phyloP scores from a whole-genome alignment of 2,329 filamentous ascomycete species.

The Hymenoscyphus fraxineus region DNA sequence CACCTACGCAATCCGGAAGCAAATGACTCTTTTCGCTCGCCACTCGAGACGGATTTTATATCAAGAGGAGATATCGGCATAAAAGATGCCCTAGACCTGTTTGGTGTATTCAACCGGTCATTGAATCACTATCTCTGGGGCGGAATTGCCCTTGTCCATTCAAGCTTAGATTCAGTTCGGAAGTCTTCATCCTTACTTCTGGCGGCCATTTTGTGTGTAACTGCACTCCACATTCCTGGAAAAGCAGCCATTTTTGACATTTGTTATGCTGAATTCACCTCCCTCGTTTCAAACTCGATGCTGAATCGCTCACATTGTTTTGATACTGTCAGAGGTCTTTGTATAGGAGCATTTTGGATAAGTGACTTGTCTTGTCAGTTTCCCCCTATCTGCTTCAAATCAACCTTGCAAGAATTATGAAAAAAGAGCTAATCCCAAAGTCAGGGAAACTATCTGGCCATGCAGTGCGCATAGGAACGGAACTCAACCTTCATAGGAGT shows the following conservation, averaged over 20 bases:
- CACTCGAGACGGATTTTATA: conserved; percentile 46
- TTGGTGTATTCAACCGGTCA: conserved; percentile 43
- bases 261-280: conserved; percentile 55
- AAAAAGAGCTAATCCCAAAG: not conserved
- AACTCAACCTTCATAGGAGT: conserved; percentile 53
- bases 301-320: conserved; percentile 54
- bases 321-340: conserved; percentile 57
- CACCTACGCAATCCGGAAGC: conserved; percentile 39
- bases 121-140: conserved; percentile 52
- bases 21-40: conserved; percentile 1
- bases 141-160: conserved; percentile 48
- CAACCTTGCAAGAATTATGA: not conserved
- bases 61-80: conserved; percentile 44
- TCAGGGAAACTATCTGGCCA: conserved; percentile 55
- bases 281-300: conserved; percentile 53
- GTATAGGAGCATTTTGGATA: conserved; percentile 61
- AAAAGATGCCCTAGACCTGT: conserved; percentile 47
- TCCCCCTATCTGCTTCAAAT: not conserved
- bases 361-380: conserved; percentile 44
- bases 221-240: conserved; percentile 55
- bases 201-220: conserved; percentile 55
- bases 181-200: conserved; percentile 54
- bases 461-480: conserved; percentile 55
- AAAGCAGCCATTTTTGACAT: conserved; percentile 49
- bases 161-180: conserved; percentile 47